Evolutionary conservation across 148 eudicot genomes (phyloP).

Genomic region (Hydrangea macrophylla): DNA sequence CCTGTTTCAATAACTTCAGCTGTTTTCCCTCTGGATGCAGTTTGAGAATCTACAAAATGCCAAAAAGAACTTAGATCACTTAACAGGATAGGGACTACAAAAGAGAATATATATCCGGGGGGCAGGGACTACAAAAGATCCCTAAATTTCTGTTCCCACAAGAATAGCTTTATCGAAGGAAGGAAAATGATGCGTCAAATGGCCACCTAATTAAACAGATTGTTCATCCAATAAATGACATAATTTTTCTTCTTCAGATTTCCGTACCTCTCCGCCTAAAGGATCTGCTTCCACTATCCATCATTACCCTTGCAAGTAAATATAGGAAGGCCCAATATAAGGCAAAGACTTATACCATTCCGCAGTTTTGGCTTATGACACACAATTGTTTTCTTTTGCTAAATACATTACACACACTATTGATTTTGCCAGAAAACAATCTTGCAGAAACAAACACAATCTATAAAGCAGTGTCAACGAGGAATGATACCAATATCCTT

Average conservation of each 20-base stretch:
- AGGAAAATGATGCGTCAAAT: not conserved
- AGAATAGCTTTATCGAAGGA: not conserved
- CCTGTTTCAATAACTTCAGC: slow-evolving; percentile 18
- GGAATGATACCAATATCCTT: not conserved
- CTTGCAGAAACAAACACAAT: not conserved
- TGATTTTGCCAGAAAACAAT: not conserved
- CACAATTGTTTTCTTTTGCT: no score
- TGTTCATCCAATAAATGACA: no score
- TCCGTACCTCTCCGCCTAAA: no score
- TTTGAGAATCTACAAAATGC: slow-evolving; percentile 31
- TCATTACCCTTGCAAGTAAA: no score
- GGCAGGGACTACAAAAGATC: no score
- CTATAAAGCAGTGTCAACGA: no score
- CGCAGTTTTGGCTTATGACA: not conserved
- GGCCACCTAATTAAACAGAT: no score
- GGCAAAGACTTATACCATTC: not conserved
- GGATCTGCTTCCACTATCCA: no score
- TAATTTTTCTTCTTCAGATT: no score
- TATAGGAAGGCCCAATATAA: no score
- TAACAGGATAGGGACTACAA: not conserved
- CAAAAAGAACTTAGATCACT: not conserved
- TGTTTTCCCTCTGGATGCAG: slow-evolving; percentile 18
- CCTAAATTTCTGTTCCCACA: not conserved
- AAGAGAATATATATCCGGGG: no score
- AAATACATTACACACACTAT: no score